Evolutionary conservation across 164 flowering plant species (phyloP).

Genomic region (Stephania cephalantha): DNA sequence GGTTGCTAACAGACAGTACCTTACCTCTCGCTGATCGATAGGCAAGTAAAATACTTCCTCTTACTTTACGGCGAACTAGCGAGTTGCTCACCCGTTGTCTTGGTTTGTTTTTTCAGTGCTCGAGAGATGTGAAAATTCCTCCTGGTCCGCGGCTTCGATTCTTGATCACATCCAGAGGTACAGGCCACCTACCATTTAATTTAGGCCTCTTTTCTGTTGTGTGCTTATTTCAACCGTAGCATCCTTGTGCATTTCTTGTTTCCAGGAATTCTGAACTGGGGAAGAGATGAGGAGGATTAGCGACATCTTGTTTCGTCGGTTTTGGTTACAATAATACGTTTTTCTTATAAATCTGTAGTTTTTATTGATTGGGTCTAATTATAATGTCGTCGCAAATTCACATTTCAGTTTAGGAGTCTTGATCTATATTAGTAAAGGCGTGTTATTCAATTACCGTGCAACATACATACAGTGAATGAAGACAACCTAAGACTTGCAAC

Average conservation of each 20-base stretch:
- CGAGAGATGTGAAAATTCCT: constrained; percentile 83
- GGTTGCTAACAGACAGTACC: constrained; percentile 73
- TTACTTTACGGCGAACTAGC: background rate
- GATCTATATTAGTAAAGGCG: too few species aligned
- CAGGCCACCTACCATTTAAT: constrained; percentile 3
- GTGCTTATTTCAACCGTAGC: background rate
- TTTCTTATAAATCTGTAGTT: background rate
- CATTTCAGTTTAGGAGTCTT: too few species aligned
- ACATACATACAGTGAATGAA: too few species aligned
- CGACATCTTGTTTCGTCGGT: background rate
- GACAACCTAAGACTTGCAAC: too few species aligned
- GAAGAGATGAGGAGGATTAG: constrained; percentile 18
- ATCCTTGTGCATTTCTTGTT: background rate
- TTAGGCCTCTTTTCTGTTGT: background rate
- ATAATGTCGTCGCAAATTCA: too few species aligned
- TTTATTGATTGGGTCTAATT: background rate
- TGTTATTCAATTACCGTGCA: too few species aligned
- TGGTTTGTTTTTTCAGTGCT: constrained; percentile 51
- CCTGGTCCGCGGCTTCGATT: constrained; percentile 94
- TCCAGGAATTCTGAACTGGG: constrained; percentile 56
- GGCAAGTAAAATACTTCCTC: constrained; percentile 34
- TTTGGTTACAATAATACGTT: background rate
- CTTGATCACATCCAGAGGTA: constrained; percentile 81
- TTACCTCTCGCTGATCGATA: constrained; percentile 80
- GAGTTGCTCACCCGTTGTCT: background rate